Evolutionary conservation across 805 yeast genomes (phyloP).

Genomic region (Candida silvicultrix): DNA sequence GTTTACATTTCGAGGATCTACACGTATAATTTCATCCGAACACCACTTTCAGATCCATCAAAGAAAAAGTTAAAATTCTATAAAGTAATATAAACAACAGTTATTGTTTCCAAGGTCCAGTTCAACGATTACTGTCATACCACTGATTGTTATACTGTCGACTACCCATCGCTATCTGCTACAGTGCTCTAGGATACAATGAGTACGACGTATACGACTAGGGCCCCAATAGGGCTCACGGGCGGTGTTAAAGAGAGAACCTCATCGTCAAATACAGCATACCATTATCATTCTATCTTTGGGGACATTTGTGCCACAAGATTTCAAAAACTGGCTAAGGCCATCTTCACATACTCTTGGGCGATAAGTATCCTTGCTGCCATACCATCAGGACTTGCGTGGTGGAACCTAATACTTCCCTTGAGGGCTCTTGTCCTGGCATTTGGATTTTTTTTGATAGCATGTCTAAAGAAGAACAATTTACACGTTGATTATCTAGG

Average conservation of each 20-base stretch:
- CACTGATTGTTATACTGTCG: too few species aligned
- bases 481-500: conserved; percentile 31
- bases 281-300: conserved; percentile 31
- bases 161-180: too few species aligned
- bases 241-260: not conserved
- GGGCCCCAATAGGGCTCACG: not conserved
- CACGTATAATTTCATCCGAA: not conserved
- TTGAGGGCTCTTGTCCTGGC: conserved; percentile 23
- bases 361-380: conserved; percentile 20
- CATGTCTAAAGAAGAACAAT: conserved; percentile 33
- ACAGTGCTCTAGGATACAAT: too few species aligned
- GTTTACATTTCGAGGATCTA: not conserved
- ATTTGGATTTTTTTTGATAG: conserved; percentile 25
- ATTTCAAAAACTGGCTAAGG: conserved; percentile 32
- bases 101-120: not conserved
- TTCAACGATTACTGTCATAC: too few species aligned
- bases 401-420: conserved; percentile 22
- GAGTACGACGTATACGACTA: not conserved
- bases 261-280: conserved; percentile 11
- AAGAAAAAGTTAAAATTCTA: not conserved
- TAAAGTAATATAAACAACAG: not conserved
- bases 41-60: not conserved
- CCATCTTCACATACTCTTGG: conserved; percentile 25
- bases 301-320: conserved; percentile 34
- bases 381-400: conserved; percentile 15